Percentiles rank a stretch among this genome's conserved stretches.
Conservation (phyloP, 306 rosid genomes). For the Acacia acuminata region DNA sequence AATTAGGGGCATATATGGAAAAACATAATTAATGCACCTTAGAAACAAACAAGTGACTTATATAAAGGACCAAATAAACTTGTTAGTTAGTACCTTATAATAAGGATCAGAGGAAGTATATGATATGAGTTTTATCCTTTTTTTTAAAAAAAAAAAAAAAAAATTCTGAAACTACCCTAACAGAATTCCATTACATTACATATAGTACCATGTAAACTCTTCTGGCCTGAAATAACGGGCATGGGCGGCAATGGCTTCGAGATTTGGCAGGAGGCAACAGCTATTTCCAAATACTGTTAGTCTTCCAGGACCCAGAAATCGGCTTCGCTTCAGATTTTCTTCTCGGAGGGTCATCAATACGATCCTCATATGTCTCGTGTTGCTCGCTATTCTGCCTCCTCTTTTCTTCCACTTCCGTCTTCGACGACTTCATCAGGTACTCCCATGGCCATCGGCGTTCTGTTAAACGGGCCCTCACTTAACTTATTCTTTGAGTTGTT, state of each 20-base stretch:
- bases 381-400: conserved; percentile 69
- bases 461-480: neutral
- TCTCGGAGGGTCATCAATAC: conserved; percentile 43
- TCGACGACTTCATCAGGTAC: conserved; percentile 54
- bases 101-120: too few species aligned
- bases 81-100: too few species aligned
- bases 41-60: too few species aligned
- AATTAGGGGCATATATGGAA: too few species aligned
- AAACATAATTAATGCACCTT: too few species aligned
- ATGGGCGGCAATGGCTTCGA: neutral
- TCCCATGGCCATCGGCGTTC: neutral
- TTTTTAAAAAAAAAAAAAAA: too few species aligned
- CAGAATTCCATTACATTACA: too few species aligned
- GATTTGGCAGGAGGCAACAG: conserved; percentile 37
- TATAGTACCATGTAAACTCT: too few species aligned
- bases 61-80: too few species aligned
- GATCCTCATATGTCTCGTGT: conserved; percentile 45
- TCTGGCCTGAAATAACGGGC: neutral
- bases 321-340: conserved; percentile 32
- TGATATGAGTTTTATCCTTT: too few species aligned
- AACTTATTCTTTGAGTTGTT: neutral
- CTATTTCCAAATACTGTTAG: neutral
- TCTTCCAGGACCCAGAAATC: conserved; percentile 22
- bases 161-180: too few species aligned
- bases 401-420: conserved; percentile 71